A percentile compares a stretch with the other conserved stretches of the same genome.
These are phyloP conservation scores for Acer campestre DNA, from an alignment of 345 rosid species.

Conservation along the genomic window DNA sequence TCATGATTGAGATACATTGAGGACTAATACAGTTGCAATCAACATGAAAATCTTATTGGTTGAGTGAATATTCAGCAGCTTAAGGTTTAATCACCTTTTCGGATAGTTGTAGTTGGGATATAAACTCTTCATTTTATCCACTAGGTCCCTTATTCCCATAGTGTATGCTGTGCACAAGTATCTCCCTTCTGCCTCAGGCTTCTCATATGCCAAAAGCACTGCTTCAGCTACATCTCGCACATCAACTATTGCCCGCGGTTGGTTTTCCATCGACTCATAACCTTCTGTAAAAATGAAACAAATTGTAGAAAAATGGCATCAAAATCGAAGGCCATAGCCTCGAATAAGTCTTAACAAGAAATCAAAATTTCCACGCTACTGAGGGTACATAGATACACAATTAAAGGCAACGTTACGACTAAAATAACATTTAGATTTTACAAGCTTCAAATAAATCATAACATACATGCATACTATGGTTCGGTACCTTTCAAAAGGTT, in stretches of 20 bases:
- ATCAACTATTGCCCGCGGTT: constrained; percentile 36
- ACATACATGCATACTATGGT: too few relatives aligned
- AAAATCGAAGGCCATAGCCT: too few relatives aligned
- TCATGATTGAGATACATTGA: too few relatives aligned
- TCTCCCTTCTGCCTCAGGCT: constrained; percentile 51
- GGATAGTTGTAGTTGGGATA: constrained; percentile 62
- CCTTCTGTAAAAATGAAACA: constrained; percentile 34
- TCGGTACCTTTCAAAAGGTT: constrained; percentile 58
- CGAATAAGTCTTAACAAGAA: too few relatives aligned
- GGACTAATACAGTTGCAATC: constrained; percentile 1
- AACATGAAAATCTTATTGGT: constrained; percentile 19
- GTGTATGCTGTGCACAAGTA: constrained; percentile 46
- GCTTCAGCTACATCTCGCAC: constrained; percentile 64
- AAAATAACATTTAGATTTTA: too few relatives aligned
- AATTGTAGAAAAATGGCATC: too few relatives aligned
- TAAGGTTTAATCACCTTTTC: constrained; percentile 32
- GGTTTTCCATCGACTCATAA: constrained; percentile 39
- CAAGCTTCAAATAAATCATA: too few relatives aligned
- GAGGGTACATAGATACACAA: too few relatives aligned
- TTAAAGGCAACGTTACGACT: too few relatives aligned
- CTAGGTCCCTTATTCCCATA: constrained; percentile 27
- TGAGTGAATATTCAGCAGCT: background rate
- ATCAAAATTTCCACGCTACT: too few relatives aligned
- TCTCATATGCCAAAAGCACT: constrained; percentile 57
- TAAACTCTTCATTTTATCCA: constrained; percentile 50